phyloP scores from a whole-genome alignment of 1,139 yeast species.

The Sugiyamaella novakii region DNA sequence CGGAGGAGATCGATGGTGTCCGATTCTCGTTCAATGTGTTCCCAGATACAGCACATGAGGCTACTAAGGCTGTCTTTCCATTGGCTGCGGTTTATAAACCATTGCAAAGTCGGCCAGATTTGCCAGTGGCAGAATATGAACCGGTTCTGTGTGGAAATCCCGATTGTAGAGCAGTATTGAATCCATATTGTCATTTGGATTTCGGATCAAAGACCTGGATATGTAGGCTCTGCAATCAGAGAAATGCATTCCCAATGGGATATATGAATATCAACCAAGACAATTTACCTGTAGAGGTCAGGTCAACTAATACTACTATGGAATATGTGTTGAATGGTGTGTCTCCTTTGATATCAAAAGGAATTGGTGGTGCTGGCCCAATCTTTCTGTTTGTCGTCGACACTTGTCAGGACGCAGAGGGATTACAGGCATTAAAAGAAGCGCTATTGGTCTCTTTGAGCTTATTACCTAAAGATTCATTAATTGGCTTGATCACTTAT shows the following conservation, averaged over 20 bases:
- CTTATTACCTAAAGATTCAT: constrained; percentile 57
- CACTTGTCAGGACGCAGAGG: constrained; percentile 55
- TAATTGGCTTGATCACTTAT: constrained; percentile 54
- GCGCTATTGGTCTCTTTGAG: constrained; percentile 55
- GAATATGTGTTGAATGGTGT: constrained; percentile 57
- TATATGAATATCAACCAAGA: constrained; percentile 32
- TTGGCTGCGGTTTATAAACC: constrained; percentile 70
- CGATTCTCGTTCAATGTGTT: constrained; percentile 68
- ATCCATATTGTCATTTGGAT: constrained; percentile 56
- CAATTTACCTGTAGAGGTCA: constrained; percentile 37
- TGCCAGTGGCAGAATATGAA: constrained; percentile 46
- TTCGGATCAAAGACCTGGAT: constrained; percentile 55
- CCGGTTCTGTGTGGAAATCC: constrained; percentile 55
- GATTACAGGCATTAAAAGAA: constrained; percentile 59
- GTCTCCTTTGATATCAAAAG: constrained; percentile 20
- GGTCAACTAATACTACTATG: constrained; percentile 54
- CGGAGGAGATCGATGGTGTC: constrained; percentile 60
- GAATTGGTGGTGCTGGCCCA: constrained; percentile 36
- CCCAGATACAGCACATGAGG: constrained; percentile 62
- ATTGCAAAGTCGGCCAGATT: constrained; percentile 53
- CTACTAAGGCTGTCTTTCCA: constrained; percentile 61
- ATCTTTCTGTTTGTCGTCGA: constrained; percentile 69
- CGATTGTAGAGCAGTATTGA: constrained; percentile 58
- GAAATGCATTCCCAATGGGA: constrained; percentile 53
- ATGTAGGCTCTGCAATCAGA: constrained; percentile 62